phyloP scores from a whole-genome alignment of 2,329 filamentous ascomycete genomes.

The Juglanconis sp. region DNA sequence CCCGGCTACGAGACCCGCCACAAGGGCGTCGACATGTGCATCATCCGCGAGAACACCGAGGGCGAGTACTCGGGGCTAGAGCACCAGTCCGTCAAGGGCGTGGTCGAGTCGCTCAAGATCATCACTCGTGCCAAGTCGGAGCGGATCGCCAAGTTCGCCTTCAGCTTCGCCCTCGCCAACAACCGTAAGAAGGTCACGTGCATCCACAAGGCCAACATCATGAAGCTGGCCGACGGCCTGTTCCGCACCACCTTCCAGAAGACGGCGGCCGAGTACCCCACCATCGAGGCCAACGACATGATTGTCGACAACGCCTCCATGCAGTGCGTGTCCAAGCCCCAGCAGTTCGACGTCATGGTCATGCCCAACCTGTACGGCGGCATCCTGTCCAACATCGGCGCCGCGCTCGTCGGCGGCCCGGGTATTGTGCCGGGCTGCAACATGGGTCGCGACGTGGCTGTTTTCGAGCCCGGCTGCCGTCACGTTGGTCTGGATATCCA shows the following conservation, averaged over 20 bases:
- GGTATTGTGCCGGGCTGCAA: conserved; percentile 98
- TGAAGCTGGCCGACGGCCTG: conserved; percentile 98
- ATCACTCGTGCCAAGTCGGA: conserved; percentile 99
- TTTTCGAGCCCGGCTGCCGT: conserved; percentile 98
- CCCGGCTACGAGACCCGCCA: conserved; percentile 97
- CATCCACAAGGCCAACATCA: conserved; percentile 99
- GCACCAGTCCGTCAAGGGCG: conserved; percentile 93
- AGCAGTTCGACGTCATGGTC: conserved; percentile 99
- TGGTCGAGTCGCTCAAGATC: conserved; percentile 99
- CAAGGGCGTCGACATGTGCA: conserved; percentile 95
- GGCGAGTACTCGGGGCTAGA: conserved; percentile 98
- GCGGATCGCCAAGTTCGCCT: conserved; percentile 98
- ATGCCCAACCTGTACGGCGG: conserved; percentile 99
- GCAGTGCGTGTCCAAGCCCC: conserved; percentile 93
- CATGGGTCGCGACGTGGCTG: conserved; percentile 97
- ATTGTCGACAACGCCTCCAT: conserved; percentile 99
- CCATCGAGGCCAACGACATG: conserved; percentile 96
- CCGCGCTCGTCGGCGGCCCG: conserved; percentile 92
- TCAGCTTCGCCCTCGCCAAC: conserved; percentile 96
- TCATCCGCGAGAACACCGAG: conserved; percentile 99
- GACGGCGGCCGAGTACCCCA: conserved; percentile 91
- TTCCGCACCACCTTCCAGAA: conserved; percentile 97
- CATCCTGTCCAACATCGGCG: conserved; percentile 98
- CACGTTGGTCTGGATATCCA: conserved; percentile 99
- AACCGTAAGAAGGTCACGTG: conserved; percentile 99